Conservation (phyloP, 2,329 filamentous ascomycete species). For the Pseudogymnoascus sp. region DNA sequence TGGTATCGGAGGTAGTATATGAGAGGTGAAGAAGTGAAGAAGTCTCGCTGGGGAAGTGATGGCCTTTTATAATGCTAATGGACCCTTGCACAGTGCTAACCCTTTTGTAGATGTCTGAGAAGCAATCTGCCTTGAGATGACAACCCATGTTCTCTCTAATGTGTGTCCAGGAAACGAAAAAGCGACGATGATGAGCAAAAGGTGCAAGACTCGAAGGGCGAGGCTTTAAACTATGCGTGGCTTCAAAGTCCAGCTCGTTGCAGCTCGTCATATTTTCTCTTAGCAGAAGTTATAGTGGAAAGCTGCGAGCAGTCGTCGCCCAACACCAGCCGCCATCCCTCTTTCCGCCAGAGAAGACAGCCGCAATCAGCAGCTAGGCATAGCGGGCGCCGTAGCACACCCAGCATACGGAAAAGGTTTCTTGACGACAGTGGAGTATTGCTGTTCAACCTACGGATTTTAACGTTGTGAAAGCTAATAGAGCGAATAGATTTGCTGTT, state of each 20-base stretch:
- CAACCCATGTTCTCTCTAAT: no score
- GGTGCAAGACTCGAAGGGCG: neutral
- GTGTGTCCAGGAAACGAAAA: no score
- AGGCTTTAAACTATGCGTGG: neutral
- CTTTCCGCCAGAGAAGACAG: slow-evolving; percentile 10
- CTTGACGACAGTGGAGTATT: neutral
- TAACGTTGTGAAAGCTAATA: neutral
- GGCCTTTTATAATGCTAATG: neutral
- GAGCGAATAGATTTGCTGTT: slow-evolving; percentile 5
- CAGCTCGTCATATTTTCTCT: neutral
- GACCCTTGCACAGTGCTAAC: neutral
- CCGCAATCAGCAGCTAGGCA: slow-evolving; percentile 13
- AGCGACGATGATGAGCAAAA: no score
- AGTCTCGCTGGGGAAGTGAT: neutral
- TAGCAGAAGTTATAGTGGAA: neutral
- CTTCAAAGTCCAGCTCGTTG: neutral
- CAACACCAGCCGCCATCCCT: slow-evolving; percentile 4
- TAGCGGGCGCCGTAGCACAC: slow-evolving; percentile 18
- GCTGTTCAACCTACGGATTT: neutral
- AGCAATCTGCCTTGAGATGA: no score
- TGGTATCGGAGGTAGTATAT: neutral
- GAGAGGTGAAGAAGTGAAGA: neutral
- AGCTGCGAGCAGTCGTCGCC: neutral
- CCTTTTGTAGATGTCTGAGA: no score
- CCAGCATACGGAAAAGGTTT: slow-evolving; percentile 9